Evolutionary conservation across 1,284 basidiomycete species (phyloP).

Genomic region (Takashimella tepidaria): DNA sequence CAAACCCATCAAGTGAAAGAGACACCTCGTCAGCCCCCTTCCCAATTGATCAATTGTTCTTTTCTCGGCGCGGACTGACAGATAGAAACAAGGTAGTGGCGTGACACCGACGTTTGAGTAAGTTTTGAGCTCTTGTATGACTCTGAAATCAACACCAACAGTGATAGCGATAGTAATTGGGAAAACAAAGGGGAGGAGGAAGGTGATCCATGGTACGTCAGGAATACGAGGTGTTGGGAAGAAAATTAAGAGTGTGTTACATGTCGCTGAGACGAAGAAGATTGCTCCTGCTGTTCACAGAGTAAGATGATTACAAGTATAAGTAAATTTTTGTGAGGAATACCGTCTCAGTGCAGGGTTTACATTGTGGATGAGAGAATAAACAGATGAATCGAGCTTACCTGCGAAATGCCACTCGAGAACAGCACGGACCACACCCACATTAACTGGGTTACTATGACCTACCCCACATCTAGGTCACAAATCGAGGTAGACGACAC

Average conservation of each 20-base stretch:
- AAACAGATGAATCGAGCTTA: too few species aligned
- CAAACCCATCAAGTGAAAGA: not conserved
- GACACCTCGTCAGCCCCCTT: too few species aligned
- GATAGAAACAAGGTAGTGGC: not conserved
- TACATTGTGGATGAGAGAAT: not conserved
- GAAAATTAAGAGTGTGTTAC: not conserved
- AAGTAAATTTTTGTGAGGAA: not conserved
- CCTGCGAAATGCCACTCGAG: not conserved
- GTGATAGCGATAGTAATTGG: not conserved
- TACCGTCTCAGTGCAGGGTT: not conserved
- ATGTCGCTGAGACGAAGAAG: not conserved
- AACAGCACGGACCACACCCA: not conserved
- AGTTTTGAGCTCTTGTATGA: not conserved
- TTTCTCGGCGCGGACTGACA: not conserved
- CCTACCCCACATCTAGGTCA: not conserved
- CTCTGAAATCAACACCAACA: not conserved
- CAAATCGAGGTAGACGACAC: too few species aligned
- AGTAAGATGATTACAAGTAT: too few species aligned
- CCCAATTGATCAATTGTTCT: too few species aligned
- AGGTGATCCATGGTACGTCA: not conserved
- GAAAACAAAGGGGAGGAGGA: not conserved
- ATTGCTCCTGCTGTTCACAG: not conserved
- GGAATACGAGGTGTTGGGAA: not conserved
- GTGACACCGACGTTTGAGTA: not conserved
- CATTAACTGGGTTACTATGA: not conserved